These are phyloP conservation scores for Pythium brassicae DNA, from an alignment of 352 stramenopile genomes.

Conservation along the genomic window DNA sequence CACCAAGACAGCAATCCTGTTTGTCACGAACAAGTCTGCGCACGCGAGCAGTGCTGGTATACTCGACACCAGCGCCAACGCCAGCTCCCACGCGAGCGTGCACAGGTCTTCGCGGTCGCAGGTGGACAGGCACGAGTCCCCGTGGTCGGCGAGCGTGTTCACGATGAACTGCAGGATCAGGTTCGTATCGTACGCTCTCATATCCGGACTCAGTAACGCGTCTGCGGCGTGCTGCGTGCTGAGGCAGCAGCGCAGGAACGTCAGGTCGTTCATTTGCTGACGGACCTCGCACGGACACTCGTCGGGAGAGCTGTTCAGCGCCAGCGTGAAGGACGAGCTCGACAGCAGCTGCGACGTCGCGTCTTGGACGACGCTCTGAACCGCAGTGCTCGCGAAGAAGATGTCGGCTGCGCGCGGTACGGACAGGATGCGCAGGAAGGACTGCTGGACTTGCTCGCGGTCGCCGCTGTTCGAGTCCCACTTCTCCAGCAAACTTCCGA, in stretches of 20 bases:
- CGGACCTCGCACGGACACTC: slow-evolving; percentile 21
- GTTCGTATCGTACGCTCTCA: background rate
- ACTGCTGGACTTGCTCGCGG: background rate
- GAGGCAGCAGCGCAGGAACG: slow-evolving; percentile 29
- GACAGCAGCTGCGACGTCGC: slow-evolving; percentile 13
- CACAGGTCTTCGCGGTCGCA: slow-evolving; percentile 37
- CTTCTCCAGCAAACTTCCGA: background rate
- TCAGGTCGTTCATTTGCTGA: slow-evolving; percentile 11
- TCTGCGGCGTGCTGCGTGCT: slow-evolving; percentile 22
- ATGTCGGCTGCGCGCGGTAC: background rate
- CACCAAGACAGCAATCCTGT: slow-evolving; percentile 1
- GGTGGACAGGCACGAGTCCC: slow-evolving; percentile 15
- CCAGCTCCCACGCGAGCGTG: slow-evolving; percentile 30
- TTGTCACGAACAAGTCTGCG: slow-evolving; percentile 1
- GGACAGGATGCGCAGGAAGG: slow-evolving; percentile 8
- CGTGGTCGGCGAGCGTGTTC: slow-evolving; percentile 20
- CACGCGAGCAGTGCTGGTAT: slow-evolving; percentile 31
- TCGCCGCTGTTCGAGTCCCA: background rate
- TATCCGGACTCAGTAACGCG: background rate
- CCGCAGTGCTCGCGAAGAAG: slow-evolving; percentile 14
- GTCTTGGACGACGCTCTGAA: slow-evolving; percentile 14
- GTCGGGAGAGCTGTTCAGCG: slow-evolving; percentile 34
- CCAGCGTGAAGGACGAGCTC: slow-evolving; percentile 21
- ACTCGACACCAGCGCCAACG: slow-evolving; percentile 26
- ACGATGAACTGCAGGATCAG: slow-evolving; percentile 23